Evolutionary conservation across 2,329 filamentous ascomycete species (phyloP), one percentile per base, ranked within the genome.

Genomic region (Botrytis elliptica): DNA sequence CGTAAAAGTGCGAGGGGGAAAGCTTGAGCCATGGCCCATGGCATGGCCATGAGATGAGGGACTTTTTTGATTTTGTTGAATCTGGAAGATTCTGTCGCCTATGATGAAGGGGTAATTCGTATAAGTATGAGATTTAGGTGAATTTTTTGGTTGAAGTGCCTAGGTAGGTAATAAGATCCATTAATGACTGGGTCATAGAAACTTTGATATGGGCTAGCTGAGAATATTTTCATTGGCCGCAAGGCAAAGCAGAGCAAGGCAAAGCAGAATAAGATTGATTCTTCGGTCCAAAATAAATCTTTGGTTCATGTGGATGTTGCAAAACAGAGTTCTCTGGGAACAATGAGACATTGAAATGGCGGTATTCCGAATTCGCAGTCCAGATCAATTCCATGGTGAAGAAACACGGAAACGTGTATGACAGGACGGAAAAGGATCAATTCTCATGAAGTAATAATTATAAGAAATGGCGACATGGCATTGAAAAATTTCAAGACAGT

Each of bases 401-500:
- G 52, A 29, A 18, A 9, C 9, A 29, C 40, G n/a, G 38, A 44
- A 65, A 65, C 46, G 1, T 44, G 40, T 44, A 44, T 65, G 62
- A 33, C 16, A 33, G 42, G 25, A 33, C 62, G 62, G 62, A 29
- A 44, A 63, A 44, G 62, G n/a, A 40, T 68, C 33, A 68, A 68
- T 68, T 68, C 22, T 52, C 65, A 68, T 68, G 65, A 68, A 68
- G 65, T 68, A 68, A 68, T 68, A 68, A 40, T 55, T 68, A 68
- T 68, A 55, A 67, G 44, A 67, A 67, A 67, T 52, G 64, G 64
- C 64, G 44, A 67, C 22, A 52, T 67, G 44, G 64, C 33, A 67
- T 67, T 52, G 64, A 52, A 67, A 67, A 67, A 18, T 67, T 67
- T 67, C 33, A 52, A 40, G 46, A 68, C 46, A 40, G 33, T 55